Percentiles rank a stretch among this genome's conserved stretches.
phyloP scores from a whole-genome alignment of 2,329 filamentous ascomycete genomes.

The Septoria linicola region DNA sequence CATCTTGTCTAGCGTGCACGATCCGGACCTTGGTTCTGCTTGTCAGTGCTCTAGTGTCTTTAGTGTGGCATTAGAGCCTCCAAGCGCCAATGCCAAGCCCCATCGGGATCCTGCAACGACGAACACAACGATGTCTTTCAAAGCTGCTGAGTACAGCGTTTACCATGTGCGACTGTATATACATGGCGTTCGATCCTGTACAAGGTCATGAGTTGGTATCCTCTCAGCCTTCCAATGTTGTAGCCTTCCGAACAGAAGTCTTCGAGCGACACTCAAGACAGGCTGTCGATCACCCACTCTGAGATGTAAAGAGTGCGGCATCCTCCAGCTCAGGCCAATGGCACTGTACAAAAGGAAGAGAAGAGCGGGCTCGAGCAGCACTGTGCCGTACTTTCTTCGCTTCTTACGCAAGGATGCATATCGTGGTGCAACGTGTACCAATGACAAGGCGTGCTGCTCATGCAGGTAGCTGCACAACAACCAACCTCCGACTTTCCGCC shows the following conservation, averaged over 20 bases:
- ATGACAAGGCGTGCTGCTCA: conserved; percentile 3
- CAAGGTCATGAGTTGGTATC: too few relatives aligned
- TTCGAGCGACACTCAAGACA: background rate
- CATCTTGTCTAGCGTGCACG: background rate
- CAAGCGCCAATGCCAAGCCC: background rate
- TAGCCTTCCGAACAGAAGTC: too few relatives aligned
- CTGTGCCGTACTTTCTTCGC: background rate
- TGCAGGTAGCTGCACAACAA: background rate
- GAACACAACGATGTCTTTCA: too few relatives aligned
- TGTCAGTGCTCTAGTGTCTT: conserved; percentile 9
- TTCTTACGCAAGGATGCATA: background rate
- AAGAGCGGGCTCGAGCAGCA: background rate
- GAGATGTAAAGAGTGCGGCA: background rate
- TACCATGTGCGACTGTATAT: too few relatives aligned
- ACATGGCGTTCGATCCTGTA: too few relatives aligned
- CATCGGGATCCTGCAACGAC: conserved; percentile 2
- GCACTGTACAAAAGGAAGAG: background rate
- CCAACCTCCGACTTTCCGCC: conserved; percentile 5
- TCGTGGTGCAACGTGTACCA: conserved; percentile 12
- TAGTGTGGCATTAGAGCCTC: conserved; percentile 12
- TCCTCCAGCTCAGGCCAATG: background rate
- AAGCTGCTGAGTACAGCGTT: too few relatives aligned
- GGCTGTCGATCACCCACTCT: background rate
- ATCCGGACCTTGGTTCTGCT: background rate
- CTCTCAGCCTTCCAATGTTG: too few relatives aligned